These are phyloP conservation scores for Solanum neorickii DNA, from an alignment of 257 asterid genomes.

Conservation along the genomic window DNA sequence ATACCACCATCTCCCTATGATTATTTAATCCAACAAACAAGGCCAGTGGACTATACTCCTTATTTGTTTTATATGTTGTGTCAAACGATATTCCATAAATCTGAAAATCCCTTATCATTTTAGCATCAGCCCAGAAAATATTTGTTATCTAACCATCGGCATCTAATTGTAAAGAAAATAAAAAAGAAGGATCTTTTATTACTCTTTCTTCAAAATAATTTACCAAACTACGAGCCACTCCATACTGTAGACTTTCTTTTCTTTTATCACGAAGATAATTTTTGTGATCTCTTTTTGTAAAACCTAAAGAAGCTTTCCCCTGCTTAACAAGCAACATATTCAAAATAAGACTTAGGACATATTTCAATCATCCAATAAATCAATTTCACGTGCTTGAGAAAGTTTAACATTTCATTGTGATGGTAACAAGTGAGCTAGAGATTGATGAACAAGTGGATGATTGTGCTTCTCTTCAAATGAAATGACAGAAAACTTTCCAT, in stretches of 20 bases:
- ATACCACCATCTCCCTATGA: neutral
- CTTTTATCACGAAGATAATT: neutral
- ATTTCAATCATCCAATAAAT: neutral
- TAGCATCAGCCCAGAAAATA: neutral
- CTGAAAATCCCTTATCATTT: neutral
- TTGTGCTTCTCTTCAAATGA: neutral
- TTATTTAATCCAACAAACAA: neutral
- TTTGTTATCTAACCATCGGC: neutral
- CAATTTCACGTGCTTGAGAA: neutral
- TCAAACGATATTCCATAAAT: neutral
- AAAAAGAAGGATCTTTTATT: too few species aligned
- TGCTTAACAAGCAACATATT: neutral
- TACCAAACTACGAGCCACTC: neutral
- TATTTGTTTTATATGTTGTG: neutral
- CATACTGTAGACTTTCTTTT: neutral
- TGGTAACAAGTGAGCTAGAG: neutral
- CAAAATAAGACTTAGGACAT: neutral
- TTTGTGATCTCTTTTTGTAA: neutral
- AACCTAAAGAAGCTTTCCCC: neutral
- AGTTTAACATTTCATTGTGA: neutral
- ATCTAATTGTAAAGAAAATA: too few species aligned
- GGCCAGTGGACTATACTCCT: neutral
- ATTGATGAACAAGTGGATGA: neutral
- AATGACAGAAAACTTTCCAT: neutral
- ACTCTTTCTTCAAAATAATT: neutral